Evolutionary conservation across 352 stramenopile genomes (phyloP).

Genomic region (Pythium sukuiense): DNA sequence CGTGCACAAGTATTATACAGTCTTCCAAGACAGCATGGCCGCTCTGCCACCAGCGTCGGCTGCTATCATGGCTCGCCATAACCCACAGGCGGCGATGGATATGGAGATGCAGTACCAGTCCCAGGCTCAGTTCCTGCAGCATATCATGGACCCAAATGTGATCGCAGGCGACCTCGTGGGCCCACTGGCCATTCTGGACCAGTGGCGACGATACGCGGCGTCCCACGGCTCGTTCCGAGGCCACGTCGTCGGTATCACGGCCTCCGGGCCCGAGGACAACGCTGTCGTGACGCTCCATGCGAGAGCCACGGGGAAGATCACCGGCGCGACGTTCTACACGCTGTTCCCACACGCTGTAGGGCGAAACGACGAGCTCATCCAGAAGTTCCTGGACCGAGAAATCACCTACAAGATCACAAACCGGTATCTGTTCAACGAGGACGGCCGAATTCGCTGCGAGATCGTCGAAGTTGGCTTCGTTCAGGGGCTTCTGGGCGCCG

Average conservation of each 20-base stretch:
- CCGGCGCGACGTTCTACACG: slow-evolving; percentile 22
- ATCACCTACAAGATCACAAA: slow-evolving; percentile 24
- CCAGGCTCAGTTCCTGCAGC: slow-evolving; percentile 10
- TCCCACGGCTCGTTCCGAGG: slow-evolving; percentile 18
- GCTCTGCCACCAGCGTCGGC: neutral
- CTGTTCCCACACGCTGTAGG: slow-evolving; percentile 17
- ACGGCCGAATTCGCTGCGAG: slow-evolving; percentile 20
- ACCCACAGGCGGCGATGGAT: neutral
- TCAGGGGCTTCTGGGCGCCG: slow-evolving; percentile 6
- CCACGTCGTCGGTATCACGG: slow-evolving; percentile 2
- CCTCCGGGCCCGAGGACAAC: slow-evolving; percentile 8
- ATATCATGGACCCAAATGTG: slow-evolving; percentile 18
- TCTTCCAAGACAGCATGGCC: slow-evolving; percentile 22
- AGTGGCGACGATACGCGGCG: slow-evolving; percentile 23
- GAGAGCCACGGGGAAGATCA: slow-evolving; percentile 20
- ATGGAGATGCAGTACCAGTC: slow-evolving; percentile 2
- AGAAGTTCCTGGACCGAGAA: slow-evolving; percentile 16
- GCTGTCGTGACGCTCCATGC: slow-evolving; percentile 20
- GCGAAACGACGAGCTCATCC: slow-evolving; percentile 9
- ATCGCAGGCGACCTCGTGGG: slow-evolving; percentile 14
- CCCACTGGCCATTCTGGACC: slow-evolving; percentile 19
- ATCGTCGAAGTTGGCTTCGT: slow-evolving; percentile 22
- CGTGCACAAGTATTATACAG: slow-evolving; percentile 25
- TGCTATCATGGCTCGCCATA: slow-evolving; percentile 2
- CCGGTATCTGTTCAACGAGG: slow-evolving; percentile 19